phyloP scores from a whole-genome alignment of 2,329 filamentous ascomycete genomes.

The Parastagonospora avenae region DNA sequence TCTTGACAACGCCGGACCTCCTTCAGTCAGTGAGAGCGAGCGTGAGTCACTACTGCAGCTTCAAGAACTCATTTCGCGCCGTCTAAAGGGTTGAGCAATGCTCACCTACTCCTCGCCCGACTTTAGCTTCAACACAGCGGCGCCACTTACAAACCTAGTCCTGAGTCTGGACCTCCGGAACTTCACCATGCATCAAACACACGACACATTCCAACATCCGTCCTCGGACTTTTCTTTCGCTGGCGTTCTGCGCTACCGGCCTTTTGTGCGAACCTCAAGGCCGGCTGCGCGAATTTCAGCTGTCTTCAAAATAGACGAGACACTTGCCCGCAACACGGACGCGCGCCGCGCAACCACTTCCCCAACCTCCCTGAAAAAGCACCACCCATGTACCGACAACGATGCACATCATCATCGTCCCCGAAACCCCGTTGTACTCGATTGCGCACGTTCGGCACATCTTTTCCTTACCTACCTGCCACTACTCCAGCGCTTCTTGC shows the following conservation, averaged over 20 bases:
- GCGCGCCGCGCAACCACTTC: constrained; percentile 10
- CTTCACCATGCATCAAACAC: constrained; percentile 13
- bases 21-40: constrained; percentile 29
- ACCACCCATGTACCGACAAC: not conserved
- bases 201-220: constrained; percentile 4
- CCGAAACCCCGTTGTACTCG: not conserved
- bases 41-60: constrained; percentile 38
- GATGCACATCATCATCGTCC: not conserved
- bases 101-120: constrained; percentile 17
- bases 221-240: constrained; percentile 2
- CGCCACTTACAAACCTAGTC: constrained; percentile 20
- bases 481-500: not conserved
- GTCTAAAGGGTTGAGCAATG: constrained; percentile 30
- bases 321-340: constrained; percentile 19
- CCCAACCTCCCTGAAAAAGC: constrained; percentile 3
- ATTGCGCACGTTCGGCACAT: not conserved
- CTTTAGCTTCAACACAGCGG: constrained; percentile 21
- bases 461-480: constrained; percentile 4
- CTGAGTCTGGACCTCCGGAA: constrained; percentile 24
- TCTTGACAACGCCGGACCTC: constrained; percentile 33
- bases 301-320: constrained; percentile 18
- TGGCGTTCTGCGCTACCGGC: not conserved
- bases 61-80: constrained; percentile 38
- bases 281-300: constrained; percentile 12
- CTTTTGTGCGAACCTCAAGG: not conserved